Base-by-base conservation (phyloP, 139 green algal species). In the Spirogloea muscicola region DNA sequence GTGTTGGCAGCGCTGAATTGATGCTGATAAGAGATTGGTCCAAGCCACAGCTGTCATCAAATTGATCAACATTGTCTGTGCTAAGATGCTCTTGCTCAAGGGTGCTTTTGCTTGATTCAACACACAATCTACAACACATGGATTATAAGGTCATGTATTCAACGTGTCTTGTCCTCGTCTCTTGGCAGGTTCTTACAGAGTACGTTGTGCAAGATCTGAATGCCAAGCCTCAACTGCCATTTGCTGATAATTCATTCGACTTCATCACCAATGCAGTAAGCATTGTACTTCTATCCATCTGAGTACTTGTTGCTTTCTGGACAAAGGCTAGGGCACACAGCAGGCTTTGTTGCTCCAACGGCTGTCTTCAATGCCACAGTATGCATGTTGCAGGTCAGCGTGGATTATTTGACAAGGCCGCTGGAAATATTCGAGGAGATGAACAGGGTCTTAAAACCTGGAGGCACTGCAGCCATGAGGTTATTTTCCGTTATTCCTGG, bases 351-450 rank as follows among this genome's bases (percentile, higher is more conserved):
- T 72, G 90, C 91, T 66, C 82, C 78, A n/a, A 93, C 92, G 39
- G 90, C 93, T 73, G 82, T 90, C 43, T 79, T 91, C n/a, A 90
- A 84, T 36, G 91, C 91, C 62, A 68, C 72, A 2, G 89, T 81
- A 52, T 57, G 38, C 37, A 70, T 67, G 43, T 10, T 76, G 69
- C 70, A 79, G 70, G 70, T 94, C 27, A 83, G 52, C n/a, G 90
- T 94, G 16, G 91, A 96, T 75, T 95, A 95, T 83, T 80, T 96
- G 1, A 90, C 79, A 37, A 87, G 84, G 63, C 90, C 90, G 3
- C 52, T 93, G 31, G 86, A 92, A 67, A 82, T 93, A 5, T 85
- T 87, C 40, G 43, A 68, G 46, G 91, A 96, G 78, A 91, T 95
- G 68, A 83, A 91, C 58, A 72, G 91, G 0, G 88, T 92, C 31